Evolutionary conservation across 2,329 filamentous ascomycete species (phyloP), one percentile per base, ranked within the genome.

Genomic region (Calonectria multiphialidica): DNA sequence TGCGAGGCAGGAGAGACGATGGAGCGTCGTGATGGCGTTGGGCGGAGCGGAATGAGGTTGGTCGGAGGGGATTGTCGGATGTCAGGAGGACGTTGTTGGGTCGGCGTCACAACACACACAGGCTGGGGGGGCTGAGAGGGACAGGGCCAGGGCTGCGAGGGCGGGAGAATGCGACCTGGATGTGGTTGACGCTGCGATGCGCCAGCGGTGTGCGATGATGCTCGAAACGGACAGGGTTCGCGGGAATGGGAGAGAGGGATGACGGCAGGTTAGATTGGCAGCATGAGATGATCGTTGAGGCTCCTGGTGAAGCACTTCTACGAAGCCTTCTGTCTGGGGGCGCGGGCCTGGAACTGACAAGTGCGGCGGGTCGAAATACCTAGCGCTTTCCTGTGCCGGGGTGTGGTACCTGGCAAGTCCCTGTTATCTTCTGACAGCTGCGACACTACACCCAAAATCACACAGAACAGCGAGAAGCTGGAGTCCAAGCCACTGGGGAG

Each of bases 41-140:
- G 44, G 37, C 57, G 23, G 16, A 65, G 45, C 63, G 66, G 59
- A 37, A 30, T 35, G 57, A 42, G 62, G 42, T 33, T 53, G 42
- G 33, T 42, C 44, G 49, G 49, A 66, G 28, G 40, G 64, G 37
- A 35, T 59, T 65, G 62, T 40, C 28, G 44, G 21, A 65, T 40
- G 62, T 53, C 45, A 45, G 57, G 40, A 62, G 57, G 57, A 62
- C 37, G 66, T 62, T 59, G 45, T 61, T 64, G 44, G 67, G 76
- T 75, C 70, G 74, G 44, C 64, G 74, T 71, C 50, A 65, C 66
- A 62, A 65, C 72, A 70, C 28, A 30, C n/a, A n/a, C 33, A 66
- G 68, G 66, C 53, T 66, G n/a, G n/a, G n/a, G 50, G 70, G 68
- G 66, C 55, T 63, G 50, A 68, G 63, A 45, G 70, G 45, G 65